These are phyloP conservation scores for Chlamydomonas sphaeroides DNA, from an alignment of 139 green algal genomes.

Conservation along the genomic window DNA sequence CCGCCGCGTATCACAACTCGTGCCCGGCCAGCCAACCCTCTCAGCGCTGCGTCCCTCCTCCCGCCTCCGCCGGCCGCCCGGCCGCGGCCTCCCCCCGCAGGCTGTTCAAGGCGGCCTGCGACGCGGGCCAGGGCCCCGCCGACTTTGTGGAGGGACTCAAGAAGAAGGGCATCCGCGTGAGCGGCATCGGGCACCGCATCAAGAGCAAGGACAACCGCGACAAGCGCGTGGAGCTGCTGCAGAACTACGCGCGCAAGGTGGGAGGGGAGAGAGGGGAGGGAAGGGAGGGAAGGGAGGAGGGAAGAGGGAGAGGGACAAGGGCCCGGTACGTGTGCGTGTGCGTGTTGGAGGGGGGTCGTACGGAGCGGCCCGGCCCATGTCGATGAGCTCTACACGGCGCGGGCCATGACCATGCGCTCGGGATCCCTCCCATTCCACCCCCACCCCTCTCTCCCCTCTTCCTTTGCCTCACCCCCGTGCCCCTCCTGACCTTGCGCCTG, in stretches of 20 bases:
- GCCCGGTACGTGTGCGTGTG: not conserved
- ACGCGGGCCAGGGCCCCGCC: conserved; percentile 59
- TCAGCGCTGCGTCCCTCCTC: no score
- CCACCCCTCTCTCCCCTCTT: not conserved
- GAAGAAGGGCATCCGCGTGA: conserved; percentile 76
- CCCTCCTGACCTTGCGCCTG: no score
- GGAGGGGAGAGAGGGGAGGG: not conserved
- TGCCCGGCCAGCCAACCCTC: no score
- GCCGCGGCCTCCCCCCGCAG: conserved; percentile 37
- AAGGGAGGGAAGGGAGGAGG: not conserved
- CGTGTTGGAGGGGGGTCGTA: not conserved
- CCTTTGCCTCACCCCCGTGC: not conserved
- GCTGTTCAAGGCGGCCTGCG: conserved; percentile 74
- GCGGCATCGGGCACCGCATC: conserved; percentile 95
- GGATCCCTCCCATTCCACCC: not conserved
- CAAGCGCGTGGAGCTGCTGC: conserved; percentile 94
- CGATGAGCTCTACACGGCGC: no score
- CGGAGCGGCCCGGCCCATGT: no score
- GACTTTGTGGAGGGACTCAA: conserved; percentile 87
- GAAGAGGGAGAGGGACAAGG: no score
- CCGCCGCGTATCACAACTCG: no score
- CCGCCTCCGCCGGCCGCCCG: no score
- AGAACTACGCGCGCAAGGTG: conserved; percentile 79
- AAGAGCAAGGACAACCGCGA: conserved; percentile 96
- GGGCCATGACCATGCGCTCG: no score